phyloP scores from a whole-genome alignment of 176 grass and related monocot genomes.

The Triticum turgidum region DNA sequence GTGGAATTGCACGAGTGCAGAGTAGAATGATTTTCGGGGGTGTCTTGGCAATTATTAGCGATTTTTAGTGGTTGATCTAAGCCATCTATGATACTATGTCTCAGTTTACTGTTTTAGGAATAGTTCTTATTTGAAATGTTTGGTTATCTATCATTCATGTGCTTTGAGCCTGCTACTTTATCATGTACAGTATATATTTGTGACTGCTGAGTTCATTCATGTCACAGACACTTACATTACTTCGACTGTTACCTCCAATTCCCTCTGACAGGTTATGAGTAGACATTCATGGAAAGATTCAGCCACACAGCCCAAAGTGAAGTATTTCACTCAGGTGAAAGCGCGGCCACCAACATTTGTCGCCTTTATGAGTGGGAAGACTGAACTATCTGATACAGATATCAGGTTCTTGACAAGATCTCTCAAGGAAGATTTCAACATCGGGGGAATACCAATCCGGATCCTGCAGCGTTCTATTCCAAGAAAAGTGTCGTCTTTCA shows the following conservation, averaged over 20 bases:
- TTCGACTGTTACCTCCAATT: not conserved
- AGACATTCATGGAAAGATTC: slow-evolving; percentile 94
- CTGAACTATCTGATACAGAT: slow-evolving; percentile 79
- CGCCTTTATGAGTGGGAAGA: slow-evolving; percentile 85
- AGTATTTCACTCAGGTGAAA: slow-evolving; percentile 98
- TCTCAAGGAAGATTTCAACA: slow-evolving; percentile 94
- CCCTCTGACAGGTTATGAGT: slow-evolving; percentile 76
- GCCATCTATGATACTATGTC: not conserved
- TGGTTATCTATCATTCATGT: not conserved
- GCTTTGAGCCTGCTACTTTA: not conserved
- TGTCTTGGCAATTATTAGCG: not conserved
- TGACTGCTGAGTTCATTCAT: not conserved
- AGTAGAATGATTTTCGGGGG: not conserved
- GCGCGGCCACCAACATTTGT: slow-evolving; percentile 90
- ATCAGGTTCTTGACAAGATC: slow-evolving; percentile 83
- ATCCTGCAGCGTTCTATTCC: slow-evolving; percentile 62
- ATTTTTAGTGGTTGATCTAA: slow-evolving; percentile 17
- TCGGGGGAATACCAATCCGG: slow-evolving; percentile 88
- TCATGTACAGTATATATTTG: slow-evolving; percentile 21
- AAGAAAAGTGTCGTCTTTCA: slow-evolving; percentile 46
- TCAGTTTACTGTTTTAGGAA: not conserved
- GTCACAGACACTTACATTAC: not conserved
- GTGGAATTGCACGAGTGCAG: slow-evolving; percentile 19
- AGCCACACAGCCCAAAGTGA: slow-evolving; percentile 86
- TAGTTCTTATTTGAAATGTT: not conserved